Evolutionary conservation across 768 basidiomycete species (phyloP), one percentile per base, ranked within the genome.

Genomic region (Pisolithus microcarpus): DNA sequence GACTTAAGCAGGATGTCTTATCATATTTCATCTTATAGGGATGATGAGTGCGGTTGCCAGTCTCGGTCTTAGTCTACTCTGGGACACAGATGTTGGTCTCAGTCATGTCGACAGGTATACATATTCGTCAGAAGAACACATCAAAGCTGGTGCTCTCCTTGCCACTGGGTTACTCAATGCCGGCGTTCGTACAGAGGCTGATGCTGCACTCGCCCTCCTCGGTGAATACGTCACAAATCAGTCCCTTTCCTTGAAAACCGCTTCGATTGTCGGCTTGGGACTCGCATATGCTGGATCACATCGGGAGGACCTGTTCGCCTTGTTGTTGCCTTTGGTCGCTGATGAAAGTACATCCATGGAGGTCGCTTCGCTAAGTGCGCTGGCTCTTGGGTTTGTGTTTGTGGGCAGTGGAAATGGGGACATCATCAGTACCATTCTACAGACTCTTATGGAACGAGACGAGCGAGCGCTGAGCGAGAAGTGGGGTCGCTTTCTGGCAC

Each of bases 21-120:
- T 54, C 24, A 15, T 30, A 15, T n/a, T 2, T 47, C 19, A 38
- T 5, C 39, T 57, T 26, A 1, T 55, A 91, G 89, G 89, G 48
- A 98, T 97, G 92, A 84, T 95, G 79, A 91, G 88, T 53, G 96
- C 96, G 21, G 84, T 94, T 24, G 96, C 96, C 4, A 94, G 91
- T 50, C 76, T 99, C 49, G 96, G 96, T 18, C 75, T 98, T 39
- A 87, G 87, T 70, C 74, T 97, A 55, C 74, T 99, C 1, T 99
- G 96, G 96, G 93, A 98, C 63, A 90, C 90, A 8, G 96, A 98
- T 51, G 78, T 88, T 51, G 96, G 96, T 59, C 76, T 98, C 38
- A 85, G 83, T 61, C 91, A 95, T 57, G 85, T 97, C 58, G 96
- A 99, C 74, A 96, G 91, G 68, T 98, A 97, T 72, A 91, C 94